These are phyloP conservation scores for Cryptosporidium bovis DNA, from an alignment of 169 alveolate species.

Conservation along the genomic window DNA sequence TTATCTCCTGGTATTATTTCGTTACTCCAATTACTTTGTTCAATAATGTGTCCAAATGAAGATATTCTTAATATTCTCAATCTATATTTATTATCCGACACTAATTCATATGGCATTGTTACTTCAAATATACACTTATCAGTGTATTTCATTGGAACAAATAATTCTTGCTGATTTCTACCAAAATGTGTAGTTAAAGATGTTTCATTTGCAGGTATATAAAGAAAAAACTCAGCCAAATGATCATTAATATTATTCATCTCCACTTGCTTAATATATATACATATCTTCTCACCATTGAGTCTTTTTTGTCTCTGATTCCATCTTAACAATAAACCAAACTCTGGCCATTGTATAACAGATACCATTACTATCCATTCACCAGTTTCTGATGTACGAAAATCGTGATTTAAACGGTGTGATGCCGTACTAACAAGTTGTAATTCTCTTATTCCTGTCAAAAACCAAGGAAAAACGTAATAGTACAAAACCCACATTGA, in stretches of 20 bases:
- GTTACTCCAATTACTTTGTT: constrained; percentile 76
- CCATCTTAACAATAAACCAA: constrained; percentile 80
- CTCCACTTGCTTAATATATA: constrained; percentile 76
- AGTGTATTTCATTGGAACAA: constrained; percentile 77
- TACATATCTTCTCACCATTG: constrained; percentile 68
- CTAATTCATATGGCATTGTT: constrained; percentile 52
- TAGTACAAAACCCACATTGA: constrained; percentile 63
- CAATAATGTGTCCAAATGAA: constrained; percentile 51
- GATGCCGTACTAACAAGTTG: constrained; percentile 64
- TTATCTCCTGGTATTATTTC: constrained; percentile 77
- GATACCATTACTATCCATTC: constrained; percentile 79
- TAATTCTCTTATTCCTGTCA: constrained; percentile 52
- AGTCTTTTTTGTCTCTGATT: constrained; percentile 74
- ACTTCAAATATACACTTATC: constrained; percentile 71
- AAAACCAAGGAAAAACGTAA: constrained; percentile 67
- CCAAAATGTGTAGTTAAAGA: constrained; percentile 75
- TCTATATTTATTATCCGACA: constrained; percentile 44
- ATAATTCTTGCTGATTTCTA: constrained; percentile 76
- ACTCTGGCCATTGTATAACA: constrained; percentile 75
- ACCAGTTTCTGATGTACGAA: constrained; percentile 74
- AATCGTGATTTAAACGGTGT: constrained; percentile 61
- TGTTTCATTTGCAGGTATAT: constrained; percentile 60
- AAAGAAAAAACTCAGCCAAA: constrained; percentile 17
- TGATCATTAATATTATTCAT: background rate
- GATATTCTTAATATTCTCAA: constrained; percentile 46